phyloP scores from a whole-genome alignment of 1,284 basidiomycete genomes.

The Lignosus rhinocerotis region DNA sequence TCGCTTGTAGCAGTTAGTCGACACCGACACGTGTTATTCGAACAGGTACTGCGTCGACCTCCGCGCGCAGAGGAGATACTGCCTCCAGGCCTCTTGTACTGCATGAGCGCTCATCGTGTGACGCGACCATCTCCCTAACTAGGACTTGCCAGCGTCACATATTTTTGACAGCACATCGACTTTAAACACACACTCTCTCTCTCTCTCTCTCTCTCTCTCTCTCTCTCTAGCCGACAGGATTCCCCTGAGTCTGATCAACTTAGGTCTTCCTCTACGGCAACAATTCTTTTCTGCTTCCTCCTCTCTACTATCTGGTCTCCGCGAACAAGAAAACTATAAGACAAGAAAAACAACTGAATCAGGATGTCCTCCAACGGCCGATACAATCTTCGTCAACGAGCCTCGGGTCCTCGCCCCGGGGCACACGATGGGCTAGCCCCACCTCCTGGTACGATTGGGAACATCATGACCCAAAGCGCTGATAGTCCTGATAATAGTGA shows the following conservation, averaged over 20 bases:
- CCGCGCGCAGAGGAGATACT: too few relatives aligned
- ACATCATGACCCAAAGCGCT: not conserved
- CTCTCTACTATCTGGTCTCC: not conserved
- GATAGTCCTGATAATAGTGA: not conserved
- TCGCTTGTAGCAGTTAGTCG: too few relatives aligned
- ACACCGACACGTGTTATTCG: too few relatives aligned
- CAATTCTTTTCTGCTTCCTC: not conserved
- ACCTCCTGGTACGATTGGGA: not conserved
- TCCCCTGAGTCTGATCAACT: constrained; percentile 8
- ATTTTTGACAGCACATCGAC: too few relatives aligned
- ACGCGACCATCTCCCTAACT: too few relatives aligned
- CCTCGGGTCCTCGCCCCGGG: not conserved
- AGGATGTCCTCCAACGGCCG: not conserved
- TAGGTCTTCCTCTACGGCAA: constrained; percentile 1
- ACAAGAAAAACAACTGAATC: not conserved
- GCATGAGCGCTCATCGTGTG: too few relatives aligned
- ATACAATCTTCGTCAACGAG: not conserved
- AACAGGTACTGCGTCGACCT: too few relatives aligned
- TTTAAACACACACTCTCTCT: not conserved
- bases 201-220: not conserved
- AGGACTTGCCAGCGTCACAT: too few relatives aligned
- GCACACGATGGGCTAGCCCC: not conserved
- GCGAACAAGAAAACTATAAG: not conserved
- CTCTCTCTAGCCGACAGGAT: constrained; percentile 2
- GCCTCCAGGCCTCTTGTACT: too few relatives aligned